A percentile compares a stretch with the other conserved stretches of the same genome.
Conservation (phyloP, 1,284 basidiomycete genomes). For the Coriolopsis trogii region DNA sequence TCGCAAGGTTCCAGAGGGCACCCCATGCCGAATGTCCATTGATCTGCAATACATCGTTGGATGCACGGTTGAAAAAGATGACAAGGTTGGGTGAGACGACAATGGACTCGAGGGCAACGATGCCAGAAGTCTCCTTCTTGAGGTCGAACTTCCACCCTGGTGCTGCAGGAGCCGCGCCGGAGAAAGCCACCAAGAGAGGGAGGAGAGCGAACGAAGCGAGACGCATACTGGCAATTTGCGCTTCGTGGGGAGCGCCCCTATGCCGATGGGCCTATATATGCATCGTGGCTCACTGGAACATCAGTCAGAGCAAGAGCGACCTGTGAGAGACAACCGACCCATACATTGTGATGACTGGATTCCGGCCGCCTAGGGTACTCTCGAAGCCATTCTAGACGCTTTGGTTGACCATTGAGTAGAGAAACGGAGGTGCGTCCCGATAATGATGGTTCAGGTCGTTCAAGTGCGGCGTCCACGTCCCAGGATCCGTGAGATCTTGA, state of each 20-base stretch:
- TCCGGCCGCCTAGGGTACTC: too few species aligned
- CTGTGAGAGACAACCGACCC: too few species aligned
- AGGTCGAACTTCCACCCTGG: conserved; percentile 29
- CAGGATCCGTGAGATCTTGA: not conserved
- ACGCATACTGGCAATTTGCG: not conserved
- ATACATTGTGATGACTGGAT: too few species aligned
- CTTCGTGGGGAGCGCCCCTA: too few species aligned
- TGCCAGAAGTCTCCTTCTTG: conserved; percentile 44
- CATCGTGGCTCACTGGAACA: too few species aligned
- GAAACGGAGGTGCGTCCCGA: too few species aligned
- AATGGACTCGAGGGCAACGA: conserved; percentile 49
- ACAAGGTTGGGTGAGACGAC: conserved; percentile 49
- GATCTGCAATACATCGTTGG: conserved; percentile 47
- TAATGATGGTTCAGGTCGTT: too few species aligned
- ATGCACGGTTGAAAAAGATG: conserved; percentile 48
- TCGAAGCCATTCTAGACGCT: too few species aligned
- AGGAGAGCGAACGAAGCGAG: not conserved
- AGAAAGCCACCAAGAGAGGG: not conserved
- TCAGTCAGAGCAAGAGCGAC: too few species aligned
- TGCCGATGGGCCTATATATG: too few species aligned
- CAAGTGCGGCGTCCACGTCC: not conserved
- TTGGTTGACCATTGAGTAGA: too few species aligned
- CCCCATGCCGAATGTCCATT: conserved; percentile 50
- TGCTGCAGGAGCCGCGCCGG: conserved; percentile 16
- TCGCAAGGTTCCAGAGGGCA: conserved; percentile 21